Conservation (phyloP, 148 eudicot genomes). For the Cornus suecica region DNA sequence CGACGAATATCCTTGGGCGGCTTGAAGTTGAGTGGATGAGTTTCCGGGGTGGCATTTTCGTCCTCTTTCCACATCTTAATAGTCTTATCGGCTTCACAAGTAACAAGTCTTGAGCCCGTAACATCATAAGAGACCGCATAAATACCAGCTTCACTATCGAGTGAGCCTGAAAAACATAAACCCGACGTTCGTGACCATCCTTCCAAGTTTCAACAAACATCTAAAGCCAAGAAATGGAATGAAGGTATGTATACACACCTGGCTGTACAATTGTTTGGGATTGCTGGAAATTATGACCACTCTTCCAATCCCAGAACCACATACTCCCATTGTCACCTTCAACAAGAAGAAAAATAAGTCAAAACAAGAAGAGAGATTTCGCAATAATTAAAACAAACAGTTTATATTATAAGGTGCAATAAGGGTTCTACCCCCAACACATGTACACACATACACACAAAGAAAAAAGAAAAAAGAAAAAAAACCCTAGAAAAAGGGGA, state of each 20-base stretch:
- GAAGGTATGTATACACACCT: slow-evolving; percentile 34
- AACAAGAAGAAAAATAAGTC: not conserved
- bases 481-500: not conserved
- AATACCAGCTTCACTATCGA: slow-evolving; percentile 95
- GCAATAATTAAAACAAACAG: not conserved
- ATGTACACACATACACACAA: not conserved
- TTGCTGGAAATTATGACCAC: slow-evolving; percentile 98
- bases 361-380: not conserved
- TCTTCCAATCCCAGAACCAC: slow-evolving; percentile 99
- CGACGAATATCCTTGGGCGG: slow-evolving; percentile 94
- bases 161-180: slow-evolving; percentile 53
- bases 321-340: slow-evolving; percentile 95
- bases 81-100: slow-evolving; percentile 97
- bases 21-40: slow-evolving; percentile 85
- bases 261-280: slow-evolving; percentile 93
- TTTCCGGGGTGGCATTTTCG: slow-evolving; percentile 88
- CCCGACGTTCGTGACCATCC: not conserved
- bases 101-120: slow-evolving; percentile 81
- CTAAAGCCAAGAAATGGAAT: not conserved
- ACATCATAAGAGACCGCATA: slow-evolving; percentile 72
- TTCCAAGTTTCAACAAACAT: not conserved
- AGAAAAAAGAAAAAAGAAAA: no score
- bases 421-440: no score
- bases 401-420: no score
- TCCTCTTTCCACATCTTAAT: slow-evolving; percentile 99